phyloP scores from a whole-genome alignment of 257 asterid species.

The Solanum dulcamara region DNA sequence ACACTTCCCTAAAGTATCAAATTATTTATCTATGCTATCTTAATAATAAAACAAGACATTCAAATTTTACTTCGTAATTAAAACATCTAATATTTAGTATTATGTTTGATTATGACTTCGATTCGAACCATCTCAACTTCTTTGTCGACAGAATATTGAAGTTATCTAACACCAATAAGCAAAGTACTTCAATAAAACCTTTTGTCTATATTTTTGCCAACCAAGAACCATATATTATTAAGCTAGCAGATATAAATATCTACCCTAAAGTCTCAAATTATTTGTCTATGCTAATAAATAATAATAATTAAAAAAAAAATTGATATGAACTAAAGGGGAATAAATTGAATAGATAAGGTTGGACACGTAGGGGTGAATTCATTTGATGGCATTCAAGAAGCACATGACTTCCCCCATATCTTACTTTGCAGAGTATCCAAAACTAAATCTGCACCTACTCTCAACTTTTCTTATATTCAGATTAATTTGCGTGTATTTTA shows the following conservation, averaged over 20 bases:
- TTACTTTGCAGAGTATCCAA: not conserved
- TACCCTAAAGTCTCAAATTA: not conserved
- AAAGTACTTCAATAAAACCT: not conserved
- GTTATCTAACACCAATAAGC: not conserved
- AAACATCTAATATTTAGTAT: rapidly evolving
- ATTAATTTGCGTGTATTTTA: not conserved
- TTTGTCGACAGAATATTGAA: not conserved
- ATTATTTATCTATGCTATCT: not conserved
- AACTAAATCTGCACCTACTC: not conserved
- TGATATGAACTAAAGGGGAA: not conserved
- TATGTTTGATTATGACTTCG: not conserved
- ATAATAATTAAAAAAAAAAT: not conserved
- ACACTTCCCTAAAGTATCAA: not conserved
- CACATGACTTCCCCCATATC: constrained; percentile 1
- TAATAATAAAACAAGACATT: not conserved
- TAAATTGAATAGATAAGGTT: not conserved
- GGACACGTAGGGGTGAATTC: not conserved
- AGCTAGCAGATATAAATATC: not conserved
- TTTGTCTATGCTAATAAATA: not conserved
- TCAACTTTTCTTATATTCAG: not conserved
- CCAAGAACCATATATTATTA: not conserved
- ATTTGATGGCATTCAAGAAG: constrained; percentile 7
- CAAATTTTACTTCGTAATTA: not conserved
- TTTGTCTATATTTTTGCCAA: not conserved
- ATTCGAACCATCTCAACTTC: not conserved